Base-by-base conservation (phyloP, 495 filamentous ascomycete genomes). In the Cryomyces minteri region DNA sequence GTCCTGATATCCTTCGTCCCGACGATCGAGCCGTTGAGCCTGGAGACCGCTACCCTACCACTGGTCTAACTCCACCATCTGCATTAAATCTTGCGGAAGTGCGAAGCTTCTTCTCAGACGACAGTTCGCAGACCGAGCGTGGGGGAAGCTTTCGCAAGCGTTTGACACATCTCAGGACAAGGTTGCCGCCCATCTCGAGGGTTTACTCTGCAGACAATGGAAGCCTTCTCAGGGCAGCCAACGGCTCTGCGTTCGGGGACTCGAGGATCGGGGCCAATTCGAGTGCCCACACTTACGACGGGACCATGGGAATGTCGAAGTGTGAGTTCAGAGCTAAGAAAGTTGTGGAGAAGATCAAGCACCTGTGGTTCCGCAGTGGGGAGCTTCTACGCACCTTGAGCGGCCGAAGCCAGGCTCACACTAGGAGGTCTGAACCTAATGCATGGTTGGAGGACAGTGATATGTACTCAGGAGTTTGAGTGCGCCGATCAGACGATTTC, bases 21-120 rank as follows among this genome's bases (percentile, higher is more conserved):
- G 51, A 48, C 30, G 48, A 42, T 14, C 48, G 51, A 18, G 8
- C 40, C 40, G 49, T 47, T 54, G 58, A 55, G 31, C 61, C 46
- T 39, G 66, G 56, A 44, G 64, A 55, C 29, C 57, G 57, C 53
- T 62, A 62, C 44, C 59, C 62, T 5, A 58, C 56, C 5, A 52
- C 53, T 31, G 48, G 49, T 31, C 51, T 64, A 5, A 58, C 51
- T 4, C 58, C 59, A 37, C 53, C 59, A 0, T 42, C 47, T 4
- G 51, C 39, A 34, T 40, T 54, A 8, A 49, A 56, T 45, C 40
- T 64, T 7, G 43, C 52, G 30, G 63, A 67, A 40, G 56, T 54
- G 4, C 53, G 51, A 30, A 67, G 59, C 40, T 59, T 57, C 46
- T 67, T 66, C 47, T 65, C 60, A 4, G 61, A 67, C 39, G 58